These are phyloP conservation scores for Trematosphaeria pertusa DNA, from an alignment of 2,329 filamentous ascomycete genomes.

Conservation along the genomic window DNA sequence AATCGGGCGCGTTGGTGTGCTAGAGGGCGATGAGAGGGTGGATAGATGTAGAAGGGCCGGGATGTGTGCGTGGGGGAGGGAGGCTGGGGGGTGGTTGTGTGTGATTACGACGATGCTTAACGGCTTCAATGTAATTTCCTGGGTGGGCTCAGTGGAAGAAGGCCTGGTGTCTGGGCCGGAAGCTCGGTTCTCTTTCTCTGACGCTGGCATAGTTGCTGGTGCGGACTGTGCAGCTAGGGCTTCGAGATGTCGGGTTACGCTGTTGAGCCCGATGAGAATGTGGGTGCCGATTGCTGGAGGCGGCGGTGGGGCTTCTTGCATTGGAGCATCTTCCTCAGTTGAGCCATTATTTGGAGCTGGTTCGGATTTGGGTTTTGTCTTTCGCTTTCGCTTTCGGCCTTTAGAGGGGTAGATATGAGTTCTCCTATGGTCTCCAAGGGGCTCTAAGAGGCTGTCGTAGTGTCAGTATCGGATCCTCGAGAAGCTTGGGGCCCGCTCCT, in stretches of 20 bases:
- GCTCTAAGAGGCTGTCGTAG: slow-evolving; percentile 64
- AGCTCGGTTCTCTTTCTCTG: slow-evolving; percentile 1
- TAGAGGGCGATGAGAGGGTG: slow-evolving; percentile 8
- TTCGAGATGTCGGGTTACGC: slow-evolving; percentile 67
- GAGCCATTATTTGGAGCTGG: background rate
- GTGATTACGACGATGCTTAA: slow-evolving; percentile 41
- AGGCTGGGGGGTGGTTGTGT: slow-evolving; percentile 40
- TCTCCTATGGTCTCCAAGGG: slow-evolving; percentile 68
- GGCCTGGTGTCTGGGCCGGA: background rate
- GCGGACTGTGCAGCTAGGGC: slow-evolving; percentile 41
- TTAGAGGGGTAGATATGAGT: slow-evolving; percentile 64
- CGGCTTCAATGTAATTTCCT: slow-evolving; percentile 10
- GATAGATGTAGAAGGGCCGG: slow-evolving; percentile 41
- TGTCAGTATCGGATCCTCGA: slow-evolving; percentile 20
- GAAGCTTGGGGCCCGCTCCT: too few species aligned
- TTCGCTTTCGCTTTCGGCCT: slow-evolving; percentile 64
- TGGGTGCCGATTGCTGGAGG: slow-evolving; percentile 60
- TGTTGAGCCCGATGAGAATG: slow-evolving; percentile 70
- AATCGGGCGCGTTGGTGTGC: slow-evolving; percentile 57
- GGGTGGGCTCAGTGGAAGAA: too few species aligned
- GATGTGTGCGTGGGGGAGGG: slow-evolving; percentile 42
- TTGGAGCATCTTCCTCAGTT: slow-evolving; percentile 9
- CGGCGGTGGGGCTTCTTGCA: slow-evolving; percentile 37
- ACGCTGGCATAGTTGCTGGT: slow-evolving; percentile 15
- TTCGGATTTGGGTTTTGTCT: slow-evolving; percentile 20